A percentile compares a stretch with the other conserved stretches of the same genome.
These are phyloP conservation scores for Eutrema japonicum DNA, from an alignment of 345 rosid genomes.

Conservation along the genomic window DNA sequence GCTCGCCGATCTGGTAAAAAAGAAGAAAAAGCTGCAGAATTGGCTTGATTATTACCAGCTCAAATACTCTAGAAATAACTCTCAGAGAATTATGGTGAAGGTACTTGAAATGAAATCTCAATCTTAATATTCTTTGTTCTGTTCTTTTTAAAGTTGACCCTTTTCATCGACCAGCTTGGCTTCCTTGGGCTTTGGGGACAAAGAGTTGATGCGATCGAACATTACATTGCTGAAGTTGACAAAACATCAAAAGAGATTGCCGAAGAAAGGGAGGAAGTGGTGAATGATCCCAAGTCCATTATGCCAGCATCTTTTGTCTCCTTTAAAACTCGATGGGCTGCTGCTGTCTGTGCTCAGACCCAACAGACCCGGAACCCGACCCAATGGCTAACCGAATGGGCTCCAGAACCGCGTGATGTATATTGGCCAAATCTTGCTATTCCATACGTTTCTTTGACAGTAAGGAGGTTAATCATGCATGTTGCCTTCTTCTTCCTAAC, in stretches of 20 bases:
- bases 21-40: slow-evolving; percentile 74
- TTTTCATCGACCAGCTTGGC: slow-evolving; percentile 67
- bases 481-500: slow-evolving; percentile 97
- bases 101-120: slow-evolving; percentile 42
- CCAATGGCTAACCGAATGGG: slow-evolving; percentile 95
- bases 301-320: slow-evolving; percentile 99
- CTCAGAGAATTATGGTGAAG: slow-evolving; percentile 64
- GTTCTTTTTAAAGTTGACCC: slow-evolving; percentile 11
- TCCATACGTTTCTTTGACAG: slow-evolving; percentile 74
- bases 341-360: slow-evolving; percentile 98
- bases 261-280: slow-evolving; percentile 67
- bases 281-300: slow-evolving; percentile 72
- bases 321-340: slow-evolving; percentile 93
- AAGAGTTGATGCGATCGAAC: slow-evolving; percentile 79
- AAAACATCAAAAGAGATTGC: slow-evolving; percentile 71
- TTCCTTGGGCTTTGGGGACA: slow-evolving; percentile 85
- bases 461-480: slow-evolving; percentile 74
- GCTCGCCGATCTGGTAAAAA: slow-evolving; percentile 76
- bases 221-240: slow-evolving; percentile 62
- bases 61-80: slow-evolving; percentile 60
- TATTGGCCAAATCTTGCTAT: slow-evolving; percentile 88
- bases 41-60: slow-evolving; percentile 91
- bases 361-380: slow-evolving; percentile 92
- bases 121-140: background rate
- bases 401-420: slow-evolving; percentile 94